phyloP scores from a whole-genome alignment of 73 alveolate species.

The Paramecium bursaria region DNA sequence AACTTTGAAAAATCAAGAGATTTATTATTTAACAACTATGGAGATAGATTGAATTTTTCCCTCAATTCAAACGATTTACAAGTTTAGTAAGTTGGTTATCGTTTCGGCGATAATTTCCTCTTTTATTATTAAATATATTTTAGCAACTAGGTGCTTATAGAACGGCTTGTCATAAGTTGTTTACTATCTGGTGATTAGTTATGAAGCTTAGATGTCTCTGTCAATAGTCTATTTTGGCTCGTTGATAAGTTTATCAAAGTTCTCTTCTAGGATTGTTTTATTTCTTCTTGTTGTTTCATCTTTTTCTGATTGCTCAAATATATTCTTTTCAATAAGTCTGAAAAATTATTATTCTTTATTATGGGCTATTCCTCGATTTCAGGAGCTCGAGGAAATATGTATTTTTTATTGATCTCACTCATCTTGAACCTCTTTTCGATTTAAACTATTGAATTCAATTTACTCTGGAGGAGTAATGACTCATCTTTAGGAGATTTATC shows the following conservation, averaged over 20 bases:
- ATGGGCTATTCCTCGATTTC: neutral
- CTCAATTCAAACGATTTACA: conserved; percentile 38
- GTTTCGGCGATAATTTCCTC: neutral
- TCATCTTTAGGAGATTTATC: conserved; percentile 24
- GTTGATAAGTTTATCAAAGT: conserved; percentile 1
- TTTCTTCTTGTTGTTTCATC: neutral
- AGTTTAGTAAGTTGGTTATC: neutral
- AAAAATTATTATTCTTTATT: conserved; percentile 17
- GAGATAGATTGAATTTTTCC: conserved; percentile 1
- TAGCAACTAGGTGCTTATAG: neutral
- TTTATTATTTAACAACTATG: conserved; percentile 11
- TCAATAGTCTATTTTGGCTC: conserved; percentile 37
- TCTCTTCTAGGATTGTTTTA: neutral
- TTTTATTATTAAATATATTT: conserved; percentile 2
- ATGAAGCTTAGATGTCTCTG: neutral
- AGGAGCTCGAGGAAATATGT: conserved; percentile 23
- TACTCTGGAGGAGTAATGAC: neutral
- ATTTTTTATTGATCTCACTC: conserved; percentile 9
- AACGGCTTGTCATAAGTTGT: neutral
- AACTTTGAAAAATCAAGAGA: conserved; percentile 19
- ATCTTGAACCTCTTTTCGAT: conserved; percentile 29
- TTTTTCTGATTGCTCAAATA: conserved; percentile 37
- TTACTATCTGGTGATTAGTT: conserved; percentile 52
- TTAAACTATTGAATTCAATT: conserved; percentile 12
- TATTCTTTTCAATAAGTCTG: conserved; percentile 43